Evolutionary conservation across 2,329 filamentous ascomycete species (phyloP).

Genomic region (Colletotrichum australisinense): DNA sequence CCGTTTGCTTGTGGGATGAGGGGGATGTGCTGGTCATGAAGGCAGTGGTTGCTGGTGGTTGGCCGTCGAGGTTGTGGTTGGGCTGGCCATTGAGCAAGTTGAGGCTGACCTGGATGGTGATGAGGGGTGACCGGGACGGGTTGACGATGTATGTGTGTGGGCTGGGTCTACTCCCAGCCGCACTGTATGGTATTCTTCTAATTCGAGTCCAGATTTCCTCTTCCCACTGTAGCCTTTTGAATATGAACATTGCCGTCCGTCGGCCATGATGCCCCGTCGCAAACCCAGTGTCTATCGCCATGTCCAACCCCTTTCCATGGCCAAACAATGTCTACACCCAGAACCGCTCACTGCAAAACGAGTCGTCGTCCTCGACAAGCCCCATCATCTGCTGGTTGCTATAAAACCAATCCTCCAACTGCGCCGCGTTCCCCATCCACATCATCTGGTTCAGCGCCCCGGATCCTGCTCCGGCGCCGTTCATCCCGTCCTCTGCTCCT

Average conservation of each 20-base stretch:
- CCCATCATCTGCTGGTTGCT: conserved; percentile 51
- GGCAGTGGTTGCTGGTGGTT: neutral
- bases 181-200: too few relatives aligned
- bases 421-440: conserved; percentile 51
- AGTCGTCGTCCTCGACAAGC: conserved; percentile 43
- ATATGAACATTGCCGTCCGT: neutral
- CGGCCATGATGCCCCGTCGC: neutral
- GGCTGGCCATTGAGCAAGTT: too few relatives aligned
- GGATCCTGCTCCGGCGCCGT: conserved; percentile 9
- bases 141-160: too few relatives aligned
- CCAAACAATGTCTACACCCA: neutral
- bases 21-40: neutral
- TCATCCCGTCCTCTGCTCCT: neutral
- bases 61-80: too few relatives aligned
- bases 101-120: too few relatives aligned
- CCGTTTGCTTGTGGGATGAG: neutral
- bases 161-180: too few relatives aligned
- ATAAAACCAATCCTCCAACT: conserved; percentile 52
- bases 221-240: neutral
- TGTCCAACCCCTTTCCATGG: neutral
- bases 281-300: neutral
- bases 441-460: conserved; percentile 41
- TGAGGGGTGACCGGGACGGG: too few relatives aligned
- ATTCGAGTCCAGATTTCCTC: neutral
- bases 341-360: conserved; percentile 1